These are phyloP conservation scores for Cladosporium sp. DNA, from an alignment of 2,329 filamentous ascomycete genomes.

Conservation along the genomic window DNA sequence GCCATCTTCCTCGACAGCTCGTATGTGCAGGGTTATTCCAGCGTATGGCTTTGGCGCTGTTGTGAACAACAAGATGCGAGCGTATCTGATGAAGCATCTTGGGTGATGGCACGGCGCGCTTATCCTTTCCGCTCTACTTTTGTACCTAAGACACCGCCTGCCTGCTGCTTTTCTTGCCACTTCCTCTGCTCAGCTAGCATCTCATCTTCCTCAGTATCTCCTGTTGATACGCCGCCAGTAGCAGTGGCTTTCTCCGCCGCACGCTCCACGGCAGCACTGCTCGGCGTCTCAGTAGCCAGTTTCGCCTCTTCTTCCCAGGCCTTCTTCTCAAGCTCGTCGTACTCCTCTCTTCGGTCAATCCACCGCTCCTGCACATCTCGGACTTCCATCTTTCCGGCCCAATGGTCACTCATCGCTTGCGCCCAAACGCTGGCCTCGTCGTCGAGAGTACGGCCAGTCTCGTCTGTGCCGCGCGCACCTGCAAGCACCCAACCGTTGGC, in stretches of 20 bases:
- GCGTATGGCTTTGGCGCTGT: conserved; percentile 28
- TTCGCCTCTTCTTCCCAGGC: conserved; percentile 73
- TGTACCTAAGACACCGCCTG: conserved; percentile 20
- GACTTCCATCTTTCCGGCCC: conserved; percentile 70
- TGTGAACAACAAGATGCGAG: conserved; percentile 19
- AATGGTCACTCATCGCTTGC: conserved; percentile 77
- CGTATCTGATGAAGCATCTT: neutral
- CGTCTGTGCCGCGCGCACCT: conserved; percentile 84
- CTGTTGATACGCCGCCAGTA: conserved; percentile 19
- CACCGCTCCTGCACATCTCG: conserved; percentile 93
- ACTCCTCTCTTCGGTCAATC: conserved; percentile 86
- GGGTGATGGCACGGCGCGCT: neutral
- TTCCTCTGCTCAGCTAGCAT: conserved; percentile 32
- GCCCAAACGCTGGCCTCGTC: conserved; percentile 75
- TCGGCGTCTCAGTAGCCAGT: conserved; percentile 34
- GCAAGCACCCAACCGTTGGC: conserved; percentile 94
- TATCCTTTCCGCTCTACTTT: conserved; percentile 27
- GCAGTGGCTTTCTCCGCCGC: conserved; percentile 18
- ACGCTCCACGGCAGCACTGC: conserved; percentile 26
- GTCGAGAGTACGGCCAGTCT: conserved; percentile 45
- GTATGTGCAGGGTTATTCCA: conserved; percentile 25
- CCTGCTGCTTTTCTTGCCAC: conserved; percentile 30
- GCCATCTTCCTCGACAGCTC: conserved; percentile 23
- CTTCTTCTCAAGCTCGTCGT: conserved; percentile 75
- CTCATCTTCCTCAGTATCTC: conserved; percentile 31